Evolutionary conservation across 495 filamentous ascomycete species (phyloP).

Genomic region (Aeminium ludgeri): DNA sequence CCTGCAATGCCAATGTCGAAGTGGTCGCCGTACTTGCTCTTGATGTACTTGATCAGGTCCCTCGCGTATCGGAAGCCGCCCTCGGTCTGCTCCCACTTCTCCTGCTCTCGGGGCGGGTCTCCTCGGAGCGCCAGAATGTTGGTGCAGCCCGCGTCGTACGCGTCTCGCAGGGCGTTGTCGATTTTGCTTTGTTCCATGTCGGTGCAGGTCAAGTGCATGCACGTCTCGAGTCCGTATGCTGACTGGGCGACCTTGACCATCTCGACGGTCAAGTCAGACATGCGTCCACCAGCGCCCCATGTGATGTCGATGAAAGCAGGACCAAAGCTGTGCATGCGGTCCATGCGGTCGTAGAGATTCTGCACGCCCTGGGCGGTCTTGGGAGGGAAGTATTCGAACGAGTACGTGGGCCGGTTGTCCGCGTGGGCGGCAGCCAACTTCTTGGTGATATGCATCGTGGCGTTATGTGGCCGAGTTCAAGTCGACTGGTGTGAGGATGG

Average conservation of each 20-base stretch:
- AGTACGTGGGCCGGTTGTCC: slow-evolving; percentile 68
- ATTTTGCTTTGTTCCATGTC: slow-evolving; percentile 90
- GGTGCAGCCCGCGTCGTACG: slow-evolving; percentile 90
- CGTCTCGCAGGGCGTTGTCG: slow-evolving; percentile 69
- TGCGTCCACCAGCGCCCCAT: slow-evolving; percentile 89
- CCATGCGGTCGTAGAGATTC: slow-evolving; percentile 97
- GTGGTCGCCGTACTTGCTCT: slow-evolving; percentile 74
- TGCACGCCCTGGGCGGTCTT: slow-evolving; percentile 98
- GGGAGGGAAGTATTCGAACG: slow-evolving; percentile 99
- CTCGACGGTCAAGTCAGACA: slow-evolving; percentile 83
- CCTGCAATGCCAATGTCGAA: slow-evolving; percentile 97
- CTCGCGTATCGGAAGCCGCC: slow-evolving; percentile 82
- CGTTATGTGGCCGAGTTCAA: neutral
- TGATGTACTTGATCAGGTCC: slow-evolving; percentile 88
- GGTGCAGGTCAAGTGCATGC: slow-evolving; percentile 98
- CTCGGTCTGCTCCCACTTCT: slow-evolving; percentile 60
- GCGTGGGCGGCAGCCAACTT: slow-evolving; percentile 73
- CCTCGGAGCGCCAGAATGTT: slow-evolving; percentile 93
- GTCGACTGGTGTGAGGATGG: too few relatives aligned
- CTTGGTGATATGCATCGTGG: slow-evolving; percentile 70
- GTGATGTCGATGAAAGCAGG: slow-evolving; percentile 96
- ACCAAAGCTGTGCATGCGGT: slow-evolving; percentile 89
- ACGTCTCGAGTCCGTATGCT: slow-evolving; percentile 92
- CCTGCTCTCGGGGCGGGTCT: slow-evolving; percentile 86
- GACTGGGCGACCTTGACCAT: slow-evolving; percentile 96